Conservation (phyloP, 352 stramenopile species). For the Globisporangium nunn region DNA sequence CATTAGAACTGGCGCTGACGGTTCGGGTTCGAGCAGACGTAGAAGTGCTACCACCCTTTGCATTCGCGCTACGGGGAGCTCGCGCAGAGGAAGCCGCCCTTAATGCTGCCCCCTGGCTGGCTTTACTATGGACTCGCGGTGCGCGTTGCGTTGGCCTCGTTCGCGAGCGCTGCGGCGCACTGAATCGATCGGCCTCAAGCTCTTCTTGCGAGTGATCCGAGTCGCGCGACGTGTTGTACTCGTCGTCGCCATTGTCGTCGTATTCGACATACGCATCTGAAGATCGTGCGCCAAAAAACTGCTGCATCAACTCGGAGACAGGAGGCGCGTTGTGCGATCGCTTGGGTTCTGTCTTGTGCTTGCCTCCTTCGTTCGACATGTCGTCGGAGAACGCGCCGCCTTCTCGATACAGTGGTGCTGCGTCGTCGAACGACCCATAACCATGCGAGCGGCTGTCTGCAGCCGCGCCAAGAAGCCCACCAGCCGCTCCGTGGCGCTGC, state of each 20-base stretch:
- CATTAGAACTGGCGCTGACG: conserved; percentile 1
- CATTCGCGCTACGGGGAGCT: neutral
- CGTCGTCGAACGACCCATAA: conserved; percentile 4
- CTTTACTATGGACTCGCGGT: neutral
- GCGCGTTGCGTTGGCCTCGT: neutral
- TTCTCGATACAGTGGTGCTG: neutral
- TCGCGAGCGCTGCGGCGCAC: neutral
- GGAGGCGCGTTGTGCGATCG: conserved; percentile 7
- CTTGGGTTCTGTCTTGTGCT: neutral
- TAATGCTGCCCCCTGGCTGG: neutral
- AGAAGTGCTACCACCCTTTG: neutral
- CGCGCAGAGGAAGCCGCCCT: neutral
- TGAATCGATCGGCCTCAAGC: neutral
- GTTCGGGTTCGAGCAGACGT: neutral
- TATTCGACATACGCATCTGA: neutral
- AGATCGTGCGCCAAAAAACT: conserved; percentile 26
- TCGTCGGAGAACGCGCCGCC: conserved; percentile 2
- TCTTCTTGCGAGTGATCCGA: conserved; percentile 3
- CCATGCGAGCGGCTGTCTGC: neutral
- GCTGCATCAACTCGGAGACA: conserved; percentile 49
- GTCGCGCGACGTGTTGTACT: conserved; percentile 7
- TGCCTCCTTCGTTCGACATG: neutral
- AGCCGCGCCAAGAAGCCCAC: neutral
- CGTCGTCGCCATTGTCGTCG: conserved; percentile 10
- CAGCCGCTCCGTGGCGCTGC: neutral